Evolutionary conservation across 208 protist species (phyloP).

Genomic region (Crithidia expoeki): DNA sequence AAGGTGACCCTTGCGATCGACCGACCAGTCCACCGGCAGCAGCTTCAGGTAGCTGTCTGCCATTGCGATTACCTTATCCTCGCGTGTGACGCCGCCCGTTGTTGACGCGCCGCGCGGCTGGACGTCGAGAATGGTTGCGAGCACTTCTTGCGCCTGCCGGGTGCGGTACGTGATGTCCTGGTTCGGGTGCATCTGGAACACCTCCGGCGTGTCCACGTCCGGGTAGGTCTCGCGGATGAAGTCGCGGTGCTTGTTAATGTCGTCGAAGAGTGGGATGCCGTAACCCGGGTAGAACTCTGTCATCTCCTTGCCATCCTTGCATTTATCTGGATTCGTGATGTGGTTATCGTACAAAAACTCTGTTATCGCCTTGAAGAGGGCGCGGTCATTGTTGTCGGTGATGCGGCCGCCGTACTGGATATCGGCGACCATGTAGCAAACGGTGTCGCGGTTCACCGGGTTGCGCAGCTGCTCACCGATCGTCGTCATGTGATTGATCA

Average conservation of each 20-base stretch:
- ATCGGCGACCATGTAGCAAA: constrained; percentile 98
- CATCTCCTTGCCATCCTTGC: constrained; percentile 81
- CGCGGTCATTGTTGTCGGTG: constrained; percentile 98
- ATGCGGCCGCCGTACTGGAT: constrained; percentile 99
- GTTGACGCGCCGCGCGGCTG: constrained; percentile 93
- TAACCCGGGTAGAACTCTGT: constrained; percentile 89
- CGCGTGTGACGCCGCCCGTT: constrained; percentile 89
- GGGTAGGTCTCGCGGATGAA: constrained; percentile 96
- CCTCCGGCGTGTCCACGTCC: constrained; percentile 95
- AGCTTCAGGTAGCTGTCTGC: constrained; percentile 92
- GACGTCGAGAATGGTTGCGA: constrained; percentile 96
- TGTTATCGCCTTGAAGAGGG: constrained; percentile 98
- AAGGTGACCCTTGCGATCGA: constrained; percentile 83
- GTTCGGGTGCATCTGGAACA: constrained; percentile 98
- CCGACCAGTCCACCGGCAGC: constrained; percentile 90
- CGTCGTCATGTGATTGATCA: constrained; percentile 98
- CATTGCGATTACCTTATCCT: constrained; percentile 93
- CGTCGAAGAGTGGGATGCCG: constrained; percentile 92
- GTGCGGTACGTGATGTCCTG: constrained; percentile 96
- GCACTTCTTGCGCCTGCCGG: constrained; percentile 90
- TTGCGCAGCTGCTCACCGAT: constrained; percentile 95
- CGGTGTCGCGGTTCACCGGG: constrained; percentile 92
- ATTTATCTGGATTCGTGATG: constrained; percentile 92
- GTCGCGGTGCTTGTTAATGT: constrained; percentile 93
- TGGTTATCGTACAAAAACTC: constrained; percentile 92